Conservation (phyloP, 1,284 basidiomycete species). For the Sporisorium graminicola region DNA sequence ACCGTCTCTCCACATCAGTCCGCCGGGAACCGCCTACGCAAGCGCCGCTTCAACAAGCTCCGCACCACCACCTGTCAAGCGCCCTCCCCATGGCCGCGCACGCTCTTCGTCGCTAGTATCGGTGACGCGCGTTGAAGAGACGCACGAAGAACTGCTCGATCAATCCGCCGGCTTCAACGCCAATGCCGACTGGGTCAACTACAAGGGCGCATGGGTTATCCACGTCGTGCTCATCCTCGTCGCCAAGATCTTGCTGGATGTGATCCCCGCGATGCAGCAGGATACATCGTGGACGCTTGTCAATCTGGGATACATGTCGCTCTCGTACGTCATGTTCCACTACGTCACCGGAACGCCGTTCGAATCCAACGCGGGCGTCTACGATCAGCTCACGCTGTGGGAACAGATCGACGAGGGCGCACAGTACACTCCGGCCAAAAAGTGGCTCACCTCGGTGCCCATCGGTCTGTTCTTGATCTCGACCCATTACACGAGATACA, state of each 20-base stretch:
- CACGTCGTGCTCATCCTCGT: slow-evolving; percentile 91
- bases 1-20: slow-evolving; percentile 45
- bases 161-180: slow-evolving; percentile 76
- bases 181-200: slow-evolving; percentile 98
- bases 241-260: slow-evolving; percentile 93
- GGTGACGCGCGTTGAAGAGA: slow-evolving; percentile 71
- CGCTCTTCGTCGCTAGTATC: slow-evolving; percentile 66
- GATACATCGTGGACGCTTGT: slow-evolving; percentile 96
- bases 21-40: slow-evolving; percentile 28
- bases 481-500: slow-evolving; percentile 88
- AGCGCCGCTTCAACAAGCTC: slow-evolving; percentile 17
- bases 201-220: slow-evolving; percentile 96
- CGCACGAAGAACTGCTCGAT: slow-evolving; percentile 71
- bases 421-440: slow-evolving; percentile 97
- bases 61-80: slow-evolving; percentile 41
- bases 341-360: slow-evolving; percentile 98
- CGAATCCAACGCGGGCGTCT: slow-evolving; percentile 86
- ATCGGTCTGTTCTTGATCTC: slow-evolving; percentile 95
- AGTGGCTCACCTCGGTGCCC: slow-evolving; percentile 93
- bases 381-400: slow-evolving; percentile 97
- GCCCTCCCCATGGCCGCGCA: slow-evolving; percentile 31
- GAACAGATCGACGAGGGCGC: slow-evolving; percentile 99
- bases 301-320: slow-evolving; percentile 90
- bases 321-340: slow-evolving; percentile 98
- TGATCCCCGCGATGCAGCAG: slow-evolving; percentile 91